phyloP scores from a whole-genome alignment of 2,329 filamentous ascomycete species.

The Ophiostoma pallidulum region DNA sequence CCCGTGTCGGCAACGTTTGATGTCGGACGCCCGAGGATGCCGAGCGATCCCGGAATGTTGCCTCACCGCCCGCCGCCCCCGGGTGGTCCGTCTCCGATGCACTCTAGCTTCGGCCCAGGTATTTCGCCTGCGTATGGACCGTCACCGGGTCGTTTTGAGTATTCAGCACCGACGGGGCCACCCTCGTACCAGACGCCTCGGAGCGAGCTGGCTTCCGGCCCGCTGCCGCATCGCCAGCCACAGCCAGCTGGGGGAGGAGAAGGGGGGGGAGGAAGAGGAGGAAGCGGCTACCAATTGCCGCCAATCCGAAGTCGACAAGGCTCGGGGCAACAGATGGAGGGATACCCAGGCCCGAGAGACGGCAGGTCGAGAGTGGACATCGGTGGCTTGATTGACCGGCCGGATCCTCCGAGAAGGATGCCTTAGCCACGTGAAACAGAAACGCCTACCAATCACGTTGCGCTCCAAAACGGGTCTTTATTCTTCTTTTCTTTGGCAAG shows the following conservation, averaged over 20 bases:
- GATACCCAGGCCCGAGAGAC: constrained; percentile 26
- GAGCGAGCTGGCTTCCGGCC: constrained; percentile 36
- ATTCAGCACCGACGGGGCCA: constrained; percentile 26
- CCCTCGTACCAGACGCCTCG: constrained; percentile 45
- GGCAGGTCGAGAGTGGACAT: constrained; percentile 51
- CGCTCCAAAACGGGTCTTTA: too few species aligned
- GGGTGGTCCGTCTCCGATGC: constrained; percentile 21
- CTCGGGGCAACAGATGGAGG: constrained; percentile 13
- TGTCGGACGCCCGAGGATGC: constrained; percentile 31
- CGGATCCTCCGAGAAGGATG: constrained; percentile 26
- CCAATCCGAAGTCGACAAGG: constrained; percentile 36
- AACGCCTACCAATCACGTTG: too few species aligned
- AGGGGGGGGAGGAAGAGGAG: too few species aligned
- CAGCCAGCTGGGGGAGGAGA: neutral
- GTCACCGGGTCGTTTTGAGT: constrained; percentile 36
- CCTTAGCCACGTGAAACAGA: too few species aligned
- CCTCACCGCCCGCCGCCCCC: constrained; percentile 16
- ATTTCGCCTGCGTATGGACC: constrained; percentile 37
- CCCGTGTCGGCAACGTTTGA: constrained; percentile 41
- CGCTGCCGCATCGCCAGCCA: constrained; percentile 22
- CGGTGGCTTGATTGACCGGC: constrained; percentile 51
- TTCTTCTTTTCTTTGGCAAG: too few species aligned
- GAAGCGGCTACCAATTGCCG: constrained; percentile 34
- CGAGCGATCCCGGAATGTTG: constrained; percentile 20
- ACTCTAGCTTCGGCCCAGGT: constrained; percentile 32